Base-by-base conservation (phyloP, 2,329 filamentous ascomycete species). In the Magnaporthiopsis poae region DNA sequence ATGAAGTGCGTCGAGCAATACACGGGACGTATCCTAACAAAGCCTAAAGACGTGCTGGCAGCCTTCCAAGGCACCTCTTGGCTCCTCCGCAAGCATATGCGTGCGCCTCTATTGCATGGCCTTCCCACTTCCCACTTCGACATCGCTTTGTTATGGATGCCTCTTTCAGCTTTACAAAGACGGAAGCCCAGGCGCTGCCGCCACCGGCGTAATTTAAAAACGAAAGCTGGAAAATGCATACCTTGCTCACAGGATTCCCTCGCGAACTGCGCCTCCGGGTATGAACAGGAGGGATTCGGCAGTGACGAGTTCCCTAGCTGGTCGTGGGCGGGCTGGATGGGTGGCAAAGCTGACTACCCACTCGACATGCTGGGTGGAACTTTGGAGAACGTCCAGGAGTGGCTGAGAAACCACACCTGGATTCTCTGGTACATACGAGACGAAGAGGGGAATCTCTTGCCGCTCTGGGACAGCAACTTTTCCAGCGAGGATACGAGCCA, bases 391-490 rank as follows among this genome's bases (percentile, higher is more conserved):
- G 69, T 77, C 1, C 68, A 69, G 2, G 71, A 74, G n/a, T 78
- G 76, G 76, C 69, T 77, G 8, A 68, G 68, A 21, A 63, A 70
- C 3, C 75, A 74, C 60, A 78, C 76, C 0, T 77, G 76, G 76
- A 78, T 78, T 39, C 64, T 68, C 8, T 78, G 75, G 75, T 73
- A 73, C 52, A 72, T 77, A 2, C 69, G 75, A 21, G 74, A 77
- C 64, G 72, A 70, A 3, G 67, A 72, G 60, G 75, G 75, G 0
- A 69, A 74, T 36, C 63, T 77, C 11, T 65, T 73, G 21, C 74
- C 69, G 1, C 52, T 77, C 0, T 76, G 74, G 75, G 67, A 74
- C 25, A 15, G 29, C 13, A 21, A 7, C 15, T 4, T n/a, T 21
- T 15, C 18, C 29, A 2, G 13, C 3, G 61, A 62, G 31, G 61